Evolutionary conservation across 371 early-diverging fungal genomes (phyloP).

Genomic region (Umbelopsis sp.): DNA sequence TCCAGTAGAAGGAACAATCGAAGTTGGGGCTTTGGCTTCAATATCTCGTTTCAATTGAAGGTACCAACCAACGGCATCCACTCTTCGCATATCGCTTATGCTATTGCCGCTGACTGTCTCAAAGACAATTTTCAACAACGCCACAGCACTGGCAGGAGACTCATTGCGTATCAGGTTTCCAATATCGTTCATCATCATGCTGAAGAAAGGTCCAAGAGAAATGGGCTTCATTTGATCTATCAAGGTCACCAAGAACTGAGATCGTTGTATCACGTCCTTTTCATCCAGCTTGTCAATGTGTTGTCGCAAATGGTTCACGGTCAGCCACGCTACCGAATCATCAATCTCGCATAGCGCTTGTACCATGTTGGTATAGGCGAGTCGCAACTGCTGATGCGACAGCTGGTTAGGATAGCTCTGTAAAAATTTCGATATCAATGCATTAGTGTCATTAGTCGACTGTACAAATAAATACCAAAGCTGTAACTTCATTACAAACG

Average conservation of each 20-base stretch:
- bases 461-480: no score
- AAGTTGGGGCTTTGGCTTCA: not conserved
- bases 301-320: constrained; percentile 51
- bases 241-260: constrained; percentile 37
- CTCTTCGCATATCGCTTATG: constrained; percentile 53
- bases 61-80: constrained; percentile 55
- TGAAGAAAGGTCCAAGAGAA: constrained; percentile 53
- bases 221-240: constrained; percentile 52
- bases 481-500: no score
- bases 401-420: constrained; percentile 61
- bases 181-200: constrained; percentile 31
- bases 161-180: constrained; percentile 29
- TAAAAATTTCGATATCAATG: not conserved
- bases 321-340: constrained; percentile 64
- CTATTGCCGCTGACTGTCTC: constrained; percentile 54
- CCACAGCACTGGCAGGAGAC: constrained; percentile 30
- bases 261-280: constrained; percentile 29
- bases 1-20: not conserved
- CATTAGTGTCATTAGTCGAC: no score
- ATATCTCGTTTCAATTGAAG: constrained; percentile 40
- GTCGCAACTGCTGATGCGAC: constrained; percentile 61
- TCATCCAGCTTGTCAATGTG: constrained; percentile 38
- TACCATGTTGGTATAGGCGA: constrained; percentile 61
- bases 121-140: constrained; percentile 47
- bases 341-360: constrained; percentile 61